Base-by-base conservation (phyloP, 73 alveolate species). In the Uronychia setigera region DNA sequence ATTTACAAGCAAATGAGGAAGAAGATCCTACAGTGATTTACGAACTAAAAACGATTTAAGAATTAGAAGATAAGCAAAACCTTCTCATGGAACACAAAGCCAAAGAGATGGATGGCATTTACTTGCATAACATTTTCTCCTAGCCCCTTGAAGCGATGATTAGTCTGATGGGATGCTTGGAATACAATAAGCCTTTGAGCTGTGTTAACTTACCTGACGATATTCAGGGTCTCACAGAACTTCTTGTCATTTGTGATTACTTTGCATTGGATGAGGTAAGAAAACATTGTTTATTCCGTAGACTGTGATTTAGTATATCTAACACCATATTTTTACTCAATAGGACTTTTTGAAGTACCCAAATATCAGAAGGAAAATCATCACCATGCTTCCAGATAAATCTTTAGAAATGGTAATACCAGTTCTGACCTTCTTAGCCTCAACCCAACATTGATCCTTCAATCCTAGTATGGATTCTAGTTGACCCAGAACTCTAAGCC, bases 231-330 rank as follows among this genome's bases (percentile, higher is more conserved):
- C 83, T 76, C 57, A 79, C 79, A 77, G 81, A 86, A 30, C 87
- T 86, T n/a, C 79, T 86, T 25, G 79, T 46, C 78, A 78, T 75
- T n/a, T 75, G 83, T 26, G 92, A 86, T 29, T 86, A 86, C 60
- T 59, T 86, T 1, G 87, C 82, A 0, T 9, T 86, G 31, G 87
- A 58, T 46, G 32, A 79, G 76, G 33, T 85, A 75, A 76, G 19
- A 46, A 46, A 19, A 11, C 67, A 46, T 46, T 46, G 67, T 46
- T n/a, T n/a, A n/a, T n/a, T n/a, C n/a, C n/a, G n/a, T n/a, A n/a
- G n/a, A n/a, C n/a, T n/a, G n/a, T n/a, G n/a, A n/a, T n/a, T n/a
- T 31, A 58, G 79, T 35, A 1, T 31, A 32, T 1, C 67, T 79
- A 27, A 59, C 80, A 0, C 13, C 28, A 5, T 58, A 78, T 86